Evolutionary conservation across 2,329 filamentous ascomycete genomes (phyloP).

Genomic region (Incumbomyces lentus): DNA sequence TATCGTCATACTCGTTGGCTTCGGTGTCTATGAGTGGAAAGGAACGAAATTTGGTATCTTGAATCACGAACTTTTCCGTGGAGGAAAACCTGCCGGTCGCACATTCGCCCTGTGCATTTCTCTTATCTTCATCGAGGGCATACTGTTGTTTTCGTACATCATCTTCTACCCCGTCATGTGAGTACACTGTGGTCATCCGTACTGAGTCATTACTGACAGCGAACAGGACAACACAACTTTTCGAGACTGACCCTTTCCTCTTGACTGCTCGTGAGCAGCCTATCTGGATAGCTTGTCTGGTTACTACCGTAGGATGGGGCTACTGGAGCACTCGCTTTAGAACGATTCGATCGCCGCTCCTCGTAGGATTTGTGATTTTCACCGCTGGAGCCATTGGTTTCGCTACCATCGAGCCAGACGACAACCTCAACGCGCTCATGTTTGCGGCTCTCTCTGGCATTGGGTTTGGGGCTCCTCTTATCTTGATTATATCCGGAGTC

Average conservation of each 20-base stretch:
- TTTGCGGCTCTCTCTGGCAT: slow-evolving; percentile 12
- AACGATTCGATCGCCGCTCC: slow-evolving; percentile 16
- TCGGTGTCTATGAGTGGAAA: slow-evolving; percentile 17
- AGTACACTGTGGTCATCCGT: slow-evolving; percentile 2
- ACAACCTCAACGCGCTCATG: slow-evolving; percentile 4
- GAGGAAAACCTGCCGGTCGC: slow-evolving; percentile 11
- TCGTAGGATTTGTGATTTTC: slow-evolving; percentile 14
- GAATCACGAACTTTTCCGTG: slow-evolving; percentile 15
- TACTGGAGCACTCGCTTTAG: slow-evolving; percentile 11
- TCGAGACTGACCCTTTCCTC: slow-evolving; percentile 12
- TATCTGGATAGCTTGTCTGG: slow-evolving; percentile 12
- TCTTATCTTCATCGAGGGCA: slow-evolving; percentile 17
- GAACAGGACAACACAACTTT: slow-evolving; percentile 10
- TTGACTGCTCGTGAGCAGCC: slow-evolving; percentile 10
- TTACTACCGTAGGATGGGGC: slow-evolving; percentile 13
- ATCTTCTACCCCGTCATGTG: slow-evolving; percentile 17
- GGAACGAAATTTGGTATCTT: slow-evolving; percentile 14
- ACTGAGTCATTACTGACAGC: neutral
- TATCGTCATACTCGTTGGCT: slow-evolving; percentile 12
- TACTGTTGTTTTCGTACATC: slow-evolving; percentile 16
- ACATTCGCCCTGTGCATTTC: slow-evolving; percentile 15
- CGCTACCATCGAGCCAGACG: slow-evolving; percentile 11
- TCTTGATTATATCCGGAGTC: slow-evolving; percentile 16
- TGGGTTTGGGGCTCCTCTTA: slow-evolving; percentile 14
- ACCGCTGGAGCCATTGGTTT: slow-evolving; percentile 13